phyloP scores from a whole-genome alignment of 2,329 filamentous ascomycete genomes.

The Penicillium sp. region DNA sequence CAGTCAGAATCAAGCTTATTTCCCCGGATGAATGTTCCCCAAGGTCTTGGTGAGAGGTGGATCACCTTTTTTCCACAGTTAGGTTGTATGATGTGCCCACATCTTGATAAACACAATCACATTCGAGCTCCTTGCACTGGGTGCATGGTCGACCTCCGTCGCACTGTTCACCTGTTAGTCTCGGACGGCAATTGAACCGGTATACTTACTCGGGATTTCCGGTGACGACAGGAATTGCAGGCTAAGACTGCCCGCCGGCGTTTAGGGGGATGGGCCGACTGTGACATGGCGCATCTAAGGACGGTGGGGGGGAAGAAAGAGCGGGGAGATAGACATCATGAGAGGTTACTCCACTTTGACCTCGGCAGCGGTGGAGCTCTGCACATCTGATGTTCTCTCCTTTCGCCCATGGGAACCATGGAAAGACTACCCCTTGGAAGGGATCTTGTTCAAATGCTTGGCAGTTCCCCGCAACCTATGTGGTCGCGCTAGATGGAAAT shows the following conservation, averaged over 20 bases:
- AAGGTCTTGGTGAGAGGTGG: background rate
- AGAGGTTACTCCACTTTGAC: background rate
- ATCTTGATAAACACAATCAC: slow-evolving; percentile 45
- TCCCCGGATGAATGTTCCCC: background rate
- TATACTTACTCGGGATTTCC: slow-evolving; percentile 25
- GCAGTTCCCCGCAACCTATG: background rate
- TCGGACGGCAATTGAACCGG: background rate
- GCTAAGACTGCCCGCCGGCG: slow-evolving; percentile 40
- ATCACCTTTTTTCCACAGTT: slow-evolving; percentile 40
- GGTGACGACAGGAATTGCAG: slow-evolving; percentile 39
- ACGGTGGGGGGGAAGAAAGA: background rate
- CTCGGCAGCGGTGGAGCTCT: background rate
- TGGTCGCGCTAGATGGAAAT: background rate
- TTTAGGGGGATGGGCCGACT: slow-evolving; percentile 21
- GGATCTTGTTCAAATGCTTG: background rate
- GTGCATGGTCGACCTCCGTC: slow-evolving; percentile 47
- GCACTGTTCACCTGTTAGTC: slow-evolving; percentile 31
- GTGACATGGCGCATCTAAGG: background rate
- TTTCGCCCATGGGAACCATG: background rate
- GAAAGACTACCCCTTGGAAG: background rate
- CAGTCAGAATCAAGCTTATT: background rate
- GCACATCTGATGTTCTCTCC: background rate
- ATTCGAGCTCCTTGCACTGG: slow-evolving; percentile 42
- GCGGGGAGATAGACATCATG: slow-evolving; percentile 2
- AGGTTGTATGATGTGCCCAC: slow-evolving; percentile 37